These are phyloP conservation scores for Phytopythium helicoides DNA, from an alignment of 352 stramenopile genomes.

Conservation along the genomic window DNA sequence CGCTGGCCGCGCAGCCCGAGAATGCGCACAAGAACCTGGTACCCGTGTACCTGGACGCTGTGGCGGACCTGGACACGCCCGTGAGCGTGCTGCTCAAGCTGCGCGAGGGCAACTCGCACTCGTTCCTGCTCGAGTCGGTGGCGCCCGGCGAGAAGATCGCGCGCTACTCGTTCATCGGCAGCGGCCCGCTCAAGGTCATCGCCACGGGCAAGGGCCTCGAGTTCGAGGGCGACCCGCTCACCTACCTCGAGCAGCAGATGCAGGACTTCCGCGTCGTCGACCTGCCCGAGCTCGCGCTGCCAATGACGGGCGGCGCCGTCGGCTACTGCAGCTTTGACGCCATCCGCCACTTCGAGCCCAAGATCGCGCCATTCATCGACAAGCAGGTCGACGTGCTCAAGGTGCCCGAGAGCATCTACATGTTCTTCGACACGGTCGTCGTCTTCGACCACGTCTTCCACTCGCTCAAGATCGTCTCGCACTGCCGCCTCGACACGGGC, in stretches of 20 bases:
- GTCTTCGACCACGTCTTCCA: conserved; percentile 91
- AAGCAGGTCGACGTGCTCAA: conserved; percentile 75
- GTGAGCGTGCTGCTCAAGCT: conserved; percentile 89
- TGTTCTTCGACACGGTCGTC: conserved; percentile 89
- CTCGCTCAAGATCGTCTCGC: conserved; percentile 88
- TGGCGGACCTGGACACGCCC: conserved; percentile 86
- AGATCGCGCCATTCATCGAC: conserved; percentile 73
- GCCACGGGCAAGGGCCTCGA: conserved; percentile 56
- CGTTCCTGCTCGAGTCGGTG: conserved; percentile 87
- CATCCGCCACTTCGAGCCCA: conserved; percentile 87
- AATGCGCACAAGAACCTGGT: conserved; percentile 84
- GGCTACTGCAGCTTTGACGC: conserved; percentile 89
- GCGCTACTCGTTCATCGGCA: conserved; percentile 90
- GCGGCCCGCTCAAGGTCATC: conserved; percentile 74
- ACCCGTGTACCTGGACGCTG: conserved; percentile 80
- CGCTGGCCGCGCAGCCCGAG: conserved; percentile 49
- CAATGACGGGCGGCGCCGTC: conserved; percentile 85
- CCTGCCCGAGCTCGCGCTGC: conserved; percentile 72
- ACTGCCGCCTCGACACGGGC: conserved; percentile 66
- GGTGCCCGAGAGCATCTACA: conserved; percentile 89
- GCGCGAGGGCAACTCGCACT: conserved; percentile 69
- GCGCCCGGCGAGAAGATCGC: conserved; percentile 83
- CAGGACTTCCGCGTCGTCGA: conserved; percentile 59
- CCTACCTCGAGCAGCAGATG: conserved; percentile 82
- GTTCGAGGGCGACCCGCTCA: conserved; percentile 68